Percentiles rank a stretch among this genome's conserved stretches.
phyloP scores from a whole-genome alignment of 2,329 filamentous ascomycete species.

The Chrysosporium queenslandicum region DNA sequence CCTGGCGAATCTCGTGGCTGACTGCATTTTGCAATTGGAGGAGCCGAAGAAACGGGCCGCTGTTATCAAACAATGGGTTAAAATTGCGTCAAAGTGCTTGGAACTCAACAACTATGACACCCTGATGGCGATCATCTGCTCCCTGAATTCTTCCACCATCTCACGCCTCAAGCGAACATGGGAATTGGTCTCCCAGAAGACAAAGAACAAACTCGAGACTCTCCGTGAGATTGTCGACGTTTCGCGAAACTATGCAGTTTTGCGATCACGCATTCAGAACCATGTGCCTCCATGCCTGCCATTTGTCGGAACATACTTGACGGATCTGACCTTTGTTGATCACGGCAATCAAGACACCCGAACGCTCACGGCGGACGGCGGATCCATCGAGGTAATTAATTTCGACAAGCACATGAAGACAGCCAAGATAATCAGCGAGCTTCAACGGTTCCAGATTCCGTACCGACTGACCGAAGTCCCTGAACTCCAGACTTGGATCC shows the following conservation, averaged over 20 bases:
- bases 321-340: conserved; percentile 90
- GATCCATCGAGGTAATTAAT: conserved; percentile 71
- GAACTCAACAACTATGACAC: conserved; percentile 94
- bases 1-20: conserved; percentile 81
- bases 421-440: conserved; percentile 86
- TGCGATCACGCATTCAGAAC: conserved; percentile 72
- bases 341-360: conserved; percentile 84
- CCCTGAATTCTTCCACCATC: conserved; percentile 83
- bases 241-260: conserved; percentile 77
- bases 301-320: conserved; percentile 92
- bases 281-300: conserved; percentile 87
- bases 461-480: conserved; percentile 74
- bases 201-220: conserved; percentile 65
- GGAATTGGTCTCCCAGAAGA: conserved; percentile 77
- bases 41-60: conserved; percentile 85
- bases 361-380: conserved; percentile 57
- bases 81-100: conserved; percentile 75
- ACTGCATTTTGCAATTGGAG: conserved; percentile 78
- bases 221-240: conserved; percentile 81
- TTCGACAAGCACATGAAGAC: conserved; percentile 96
- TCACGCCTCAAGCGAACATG: conserved; percentile 80
- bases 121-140: conserved; percentile 93
- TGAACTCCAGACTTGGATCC: conserved; percentile 89
- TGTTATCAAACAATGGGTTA: conserved; percentile 97
- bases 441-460: conserved; percentile 91